Base-by-base conservation (phyloP, 768 basidiomycete species). In the Trametes coccinea region DNA sequence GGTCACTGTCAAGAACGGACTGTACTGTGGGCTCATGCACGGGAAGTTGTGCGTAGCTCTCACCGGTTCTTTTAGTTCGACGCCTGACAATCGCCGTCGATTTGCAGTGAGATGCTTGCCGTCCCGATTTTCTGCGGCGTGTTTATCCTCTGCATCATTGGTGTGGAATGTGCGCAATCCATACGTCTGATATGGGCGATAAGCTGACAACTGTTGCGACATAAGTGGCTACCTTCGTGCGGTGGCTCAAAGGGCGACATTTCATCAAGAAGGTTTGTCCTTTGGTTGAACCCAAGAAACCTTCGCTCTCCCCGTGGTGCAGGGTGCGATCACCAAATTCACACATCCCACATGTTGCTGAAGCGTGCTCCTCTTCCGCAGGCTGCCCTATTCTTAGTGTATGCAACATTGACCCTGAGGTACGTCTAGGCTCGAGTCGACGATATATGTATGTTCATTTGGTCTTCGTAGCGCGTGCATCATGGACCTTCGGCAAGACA, bases 41-140 rank as follows among this genome's bases (percentile, higher is more conserved):
- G 62, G 62, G 27, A 39, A 33, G 4, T 64, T 64, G 62, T 64
- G 27, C 13, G 62, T 60, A 11, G 9, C 22, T 14, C 22, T 22
- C 22, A 22, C 22, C 22, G 22, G 22, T 22, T 22, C 22, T 22
- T 22, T 22, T 1, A 22, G 22, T 22, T 22, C 22, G 22, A 22
- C 22, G 22, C 22, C 22, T 22, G 22, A 22, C 22, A 22, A 22
- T 22, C 22, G 22, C 22, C 22, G 22, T 22, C 22, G 22, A 22
- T 22, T 22, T 22, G 22, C 63, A 64, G 60, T 29, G 59, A 56
- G 52, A 60, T 48, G 56, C 33, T 74, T 52, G 71, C 74, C 22
- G 75, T 78, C 17, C 80, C 83, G 4, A 69, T 77, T 11, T 83
- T 82, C 59, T 84, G 80, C 58, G 72, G 77, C 49, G 66, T 72